Evolutionary conservation across 2,329 filamentous ascomycete species (phyloP), one percentile per base, ranked within the genome.

Genomic region (Epicoccum sorghinum): DNA sequence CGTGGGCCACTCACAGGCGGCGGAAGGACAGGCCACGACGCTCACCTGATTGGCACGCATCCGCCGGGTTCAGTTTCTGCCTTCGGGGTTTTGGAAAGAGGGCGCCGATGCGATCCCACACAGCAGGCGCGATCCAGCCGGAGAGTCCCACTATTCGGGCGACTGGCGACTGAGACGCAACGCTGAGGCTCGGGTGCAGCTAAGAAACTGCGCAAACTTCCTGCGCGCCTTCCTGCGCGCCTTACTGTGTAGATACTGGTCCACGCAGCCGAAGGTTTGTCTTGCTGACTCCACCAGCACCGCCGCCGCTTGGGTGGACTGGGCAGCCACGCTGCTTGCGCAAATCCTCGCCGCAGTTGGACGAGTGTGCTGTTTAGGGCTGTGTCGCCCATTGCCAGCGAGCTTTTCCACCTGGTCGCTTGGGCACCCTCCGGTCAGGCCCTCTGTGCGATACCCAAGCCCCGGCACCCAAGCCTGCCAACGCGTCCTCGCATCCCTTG

Each of bases 261-360:
- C 27, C 14, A n/a, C 27, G 18, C 24, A 22, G n/a, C 10, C 22
- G 14, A 23, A 10, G 27, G 25, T 23, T 30, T 46, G 32, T 9
- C 32, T 33, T 47, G 54, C 32, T 49, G 48, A 46, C 45, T 52
- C 32, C 36, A 40, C 40, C 44, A 42, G 30, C 42, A 51, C 47
- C 38, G 47, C 47, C 47, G 9, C 7, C 41, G 43, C 38, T 42
- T 42, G 43, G 38, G 38, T 33, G 22, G 14, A 18, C 50, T 42
- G 50, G 37, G 38, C 50, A 43, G 52, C 46, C 46, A 49, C 40
- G 27, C n/a, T 49, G 52, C 46, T 41, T 54, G 51, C 45, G 44
- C 35, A 9, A 32, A 27, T 13, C 3, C 18, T 40, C 33, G 45
- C 44, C 51, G 44, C 51, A 48, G 35, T 36, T 24, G 32, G 27